These are phyloP conservation scores for Fusarium ramigenum DNA, from an alignment of 2,329 filamentous ascomycete species.

Conservation along the genomic window DNA sequence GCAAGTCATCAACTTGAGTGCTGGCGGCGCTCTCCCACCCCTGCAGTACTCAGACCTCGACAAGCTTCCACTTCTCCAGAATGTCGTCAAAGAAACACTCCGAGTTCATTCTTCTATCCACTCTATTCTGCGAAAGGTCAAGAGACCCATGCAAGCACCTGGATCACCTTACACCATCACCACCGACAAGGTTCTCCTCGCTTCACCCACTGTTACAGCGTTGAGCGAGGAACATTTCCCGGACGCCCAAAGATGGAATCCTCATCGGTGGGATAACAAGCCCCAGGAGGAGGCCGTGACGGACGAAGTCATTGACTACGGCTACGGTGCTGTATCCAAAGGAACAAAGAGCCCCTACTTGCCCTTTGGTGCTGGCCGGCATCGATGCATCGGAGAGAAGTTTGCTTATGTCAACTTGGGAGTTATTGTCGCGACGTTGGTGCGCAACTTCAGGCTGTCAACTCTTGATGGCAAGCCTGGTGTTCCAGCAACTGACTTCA, in stretches of 20 bases:
- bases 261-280: slow-evolving; percentile 44
- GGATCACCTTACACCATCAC: slow-evolving; percentile 64
- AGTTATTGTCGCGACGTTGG: slow-evolving; percentile 70
- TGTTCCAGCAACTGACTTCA: slow-evolving; percentile 73
- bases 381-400: slow-evolving; percentile 80
- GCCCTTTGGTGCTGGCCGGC: slow-evolving; percentile 77
- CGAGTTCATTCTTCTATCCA: slow-evolving; percentile 78
- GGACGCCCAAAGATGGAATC: slow-evolving; percentile 43
- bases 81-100: slow-evolving; percentile 77
- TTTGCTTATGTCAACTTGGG: slow-evolving; percentile 77
- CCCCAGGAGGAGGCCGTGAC: slow-evolving; percentile 10
- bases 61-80: slow-evolving; percentile 67
- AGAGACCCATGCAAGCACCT: slow-evolving; percentile 69
- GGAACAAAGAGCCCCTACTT: slow-evolving; percentile 58
- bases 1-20: slow-evolving; percentile 65
- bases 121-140: slow-evolving; percentile 77
- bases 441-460: slow-evolving; percentile 68
- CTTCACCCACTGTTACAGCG: slow-evolving; percentile 54
- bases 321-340: slow-evolving; percentile 45
- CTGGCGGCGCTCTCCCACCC: slow-evolving; percentile 57
- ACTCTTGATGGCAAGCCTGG: slow-evolving; percentile 64
- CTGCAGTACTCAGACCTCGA: slow-evolving; percentile 69
- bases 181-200: slow-evolving; percentile 59
- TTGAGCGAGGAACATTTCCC: slow-evolving; percentile 69
- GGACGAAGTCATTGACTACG: slow-evolving; percentile 43